Percentiles rank a stretch among this genome's conserved stretches.
These are phyloP conservation scores for Fusarium tanahbumbuense DNA, from an alignment of 2,329 filamentous ascomycete species.

Conservation along the genomic window DNA sequence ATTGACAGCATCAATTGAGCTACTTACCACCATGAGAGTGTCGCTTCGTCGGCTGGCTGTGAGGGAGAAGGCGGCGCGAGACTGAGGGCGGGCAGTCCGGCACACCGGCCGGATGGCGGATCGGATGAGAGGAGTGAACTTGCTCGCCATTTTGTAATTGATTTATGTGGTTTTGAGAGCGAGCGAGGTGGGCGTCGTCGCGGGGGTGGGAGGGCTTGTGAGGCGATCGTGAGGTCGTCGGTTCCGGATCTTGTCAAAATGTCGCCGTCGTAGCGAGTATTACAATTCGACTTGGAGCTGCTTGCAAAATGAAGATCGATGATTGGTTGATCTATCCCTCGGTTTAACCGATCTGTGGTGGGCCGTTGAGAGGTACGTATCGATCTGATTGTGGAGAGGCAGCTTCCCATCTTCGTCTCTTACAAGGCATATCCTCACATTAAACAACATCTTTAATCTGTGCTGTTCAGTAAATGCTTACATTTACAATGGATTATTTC, in stretches of 20 bases:
- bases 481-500: neutral
- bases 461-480: neutral
- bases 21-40: slow-evolving; percentile 73
- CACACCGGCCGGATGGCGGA: slow-evolving; percentile 73
- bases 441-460: neutral
- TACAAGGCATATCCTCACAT: neutral
- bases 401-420: neutral
- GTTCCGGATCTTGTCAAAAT: slow-evolving; percentile 49
- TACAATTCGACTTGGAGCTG: slow-evolving; percentile 46
- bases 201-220: slow-evolving; percentile 38
- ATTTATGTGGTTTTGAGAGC: slow-evolving; percentile 28
- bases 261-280: slow-evolving; percentile 47
- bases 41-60: slow-evolving; percentile 78
- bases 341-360: slow-evolving; percentile 28
- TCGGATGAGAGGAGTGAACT: slow-evolving; percentile 79
- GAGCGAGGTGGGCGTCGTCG: slow-evolving; percentile 32
- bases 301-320: slow-evolving; percentile 51
- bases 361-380: slow-evolving; percentile 31
- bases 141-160: slow-evolving; percentile 77
- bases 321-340: slow-evolving; percentile 46
- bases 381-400: neutral
- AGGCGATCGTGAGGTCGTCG: slow-evolving; percentile 45
- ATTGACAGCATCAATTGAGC: slow-evolving; percentile 44
- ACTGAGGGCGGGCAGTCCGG: slow-evolving; percentile 73
- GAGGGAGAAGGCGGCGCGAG: slow-evolving; percentile 77